Evolutionary conservation across 306 rosid species (phyloP).

Genomic region (Glycine latifolia): DNA sequence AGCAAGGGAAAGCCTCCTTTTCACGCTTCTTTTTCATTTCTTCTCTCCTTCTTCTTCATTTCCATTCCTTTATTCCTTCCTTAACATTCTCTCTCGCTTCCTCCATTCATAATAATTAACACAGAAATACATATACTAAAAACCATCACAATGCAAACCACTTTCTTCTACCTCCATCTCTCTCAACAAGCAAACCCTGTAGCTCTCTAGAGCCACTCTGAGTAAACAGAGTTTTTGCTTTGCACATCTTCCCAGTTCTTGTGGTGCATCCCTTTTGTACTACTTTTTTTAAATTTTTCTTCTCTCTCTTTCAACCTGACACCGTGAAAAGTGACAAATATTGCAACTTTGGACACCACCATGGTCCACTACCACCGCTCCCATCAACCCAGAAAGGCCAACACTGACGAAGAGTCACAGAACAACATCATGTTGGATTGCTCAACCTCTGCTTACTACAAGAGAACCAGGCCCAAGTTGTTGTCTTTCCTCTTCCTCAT

Average conservation of each 20-base stretch:
- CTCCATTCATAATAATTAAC: background rate
- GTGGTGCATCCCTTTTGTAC: background rate
- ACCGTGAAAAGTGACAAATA: conserved; percentile 4
- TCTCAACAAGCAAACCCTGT: background rate
- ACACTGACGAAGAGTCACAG: conserved; percentile 62
- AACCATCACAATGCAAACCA: background rate
- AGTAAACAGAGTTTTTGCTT: background rate
- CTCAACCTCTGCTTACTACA: conserved; percentile 52
- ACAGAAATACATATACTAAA: background rate
- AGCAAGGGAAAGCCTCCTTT: background rate
- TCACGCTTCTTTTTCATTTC: background rate
- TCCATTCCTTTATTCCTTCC: background rate
- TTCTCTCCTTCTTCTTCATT: too few relatives aligned
- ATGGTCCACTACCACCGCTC: conserved; percentile 73
- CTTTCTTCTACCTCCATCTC: background rate
- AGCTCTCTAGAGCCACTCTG: background rate
- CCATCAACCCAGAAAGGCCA: conserved; percentile 56
- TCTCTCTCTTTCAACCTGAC: background rate
- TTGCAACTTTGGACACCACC: background rate
- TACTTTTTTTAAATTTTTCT: too few relatives aligned
- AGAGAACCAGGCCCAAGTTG: conserved; percentile 69
- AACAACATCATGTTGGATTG: conserved; percentile 53
- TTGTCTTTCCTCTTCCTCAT: conserved; percentile 63
- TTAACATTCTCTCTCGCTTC: background rate
- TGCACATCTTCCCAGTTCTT: background rate